Evolutionary conservation across 306 rosid species (phyloP).

Genomic region (Cicer arietinum): DNA sequence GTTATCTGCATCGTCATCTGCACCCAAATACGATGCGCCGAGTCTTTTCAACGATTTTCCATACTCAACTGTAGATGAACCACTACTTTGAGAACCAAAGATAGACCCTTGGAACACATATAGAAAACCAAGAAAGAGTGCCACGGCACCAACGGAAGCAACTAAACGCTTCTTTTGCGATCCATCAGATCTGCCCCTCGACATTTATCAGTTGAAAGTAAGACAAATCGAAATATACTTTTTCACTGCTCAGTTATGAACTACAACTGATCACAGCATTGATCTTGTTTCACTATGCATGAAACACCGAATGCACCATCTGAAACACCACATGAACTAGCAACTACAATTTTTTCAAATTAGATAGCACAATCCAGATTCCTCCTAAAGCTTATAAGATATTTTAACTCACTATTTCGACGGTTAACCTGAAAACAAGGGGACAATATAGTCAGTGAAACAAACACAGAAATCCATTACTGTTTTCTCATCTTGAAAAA

Average conservation of each 20-base stretch:
- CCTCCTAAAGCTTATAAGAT: constrained; percentile 3
- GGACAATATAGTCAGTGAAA: constrained; percentile 25
- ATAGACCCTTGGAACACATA: constrained; percentile 48
- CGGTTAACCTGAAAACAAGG: constrained; percentile 41
- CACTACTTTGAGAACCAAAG: constrained; percentile 44
- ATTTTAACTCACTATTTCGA: constrained; percentile 21
- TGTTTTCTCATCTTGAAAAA: constrained; percentile 9
- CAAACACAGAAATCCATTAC: constrained; percentile 4
- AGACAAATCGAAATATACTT: constrained; percentile 14
- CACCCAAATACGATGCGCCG: constrained; percentile 53
- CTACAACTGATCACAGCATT: constrained; percentile 38
- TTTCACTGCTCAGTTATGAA: constrained; percentile 31
- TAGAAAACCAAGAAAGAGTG: constrained; percentile 44
- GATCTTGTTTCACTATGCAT: constrained; percentile 42
- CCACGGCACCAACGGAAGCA: constrained; percentile 49
- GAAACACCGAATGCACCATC: constrained; percentile 37
- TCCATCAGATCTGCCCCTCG: constrained; percentile 56
- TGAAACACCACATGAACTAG: constrained; percentile 29
- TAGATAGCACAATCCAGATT: constrained; percentile 17
- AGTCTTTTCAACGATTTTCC: constrained; percentile 53
- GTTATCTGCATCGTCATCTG: constrained; percentile 45
- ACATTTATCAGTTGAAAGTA: constrained; percentile 46
- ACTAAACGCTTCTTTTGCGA: constrained; percentile 53
- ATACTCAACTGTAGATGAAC: constrained; percentile 48
- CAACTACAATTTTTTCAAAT: constrained; percentile 19